Percentiles rank a stretch among this genome's conserved stretches.
Evolutionary conservation across 2,329 filamentous ascomycete species (phyloP).

Genomic region (Neopestalotiopsis rosae): DNA sequence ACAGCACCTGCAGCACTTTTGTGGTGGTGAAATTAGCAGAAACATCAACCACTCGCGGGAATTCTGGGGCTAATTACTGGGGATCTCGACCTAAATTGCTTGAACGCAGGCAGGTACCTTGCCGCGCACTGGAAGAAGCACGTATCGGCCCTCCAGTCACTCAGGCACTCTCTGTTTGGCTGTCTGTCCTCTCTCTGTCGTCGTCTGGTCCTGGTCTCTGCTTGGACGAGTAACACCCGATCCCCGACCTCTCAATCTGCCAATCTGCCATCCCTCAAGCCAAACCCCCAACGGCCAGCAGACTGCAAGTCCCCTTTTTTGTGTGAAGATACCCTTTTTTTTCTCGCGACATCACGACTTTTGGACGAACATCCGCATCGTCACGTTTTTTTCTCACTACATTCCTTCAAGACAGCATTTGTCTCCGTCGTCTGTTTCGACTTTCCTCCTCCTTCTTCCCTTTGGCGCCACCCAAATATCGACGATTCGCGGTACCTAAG

Average conservation of each 20-base stretch:
- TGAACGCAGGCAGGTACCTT: slow-evolving; percentile 2
- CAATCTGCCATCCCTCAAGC: slow-evolving; percentile 11
- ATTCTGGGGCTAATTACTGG: slow-evolving; percentile 4
- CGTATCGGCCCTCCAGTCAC: background rate
- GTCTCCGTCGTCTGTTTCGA: background rate
- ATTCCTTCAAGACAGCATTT: slow-evolving; percentile 1
- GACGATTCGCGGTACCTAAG: background rate
- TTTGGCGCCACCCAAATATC: background rate
- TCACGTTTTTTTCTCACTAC: slow-evolving; percentile 8
- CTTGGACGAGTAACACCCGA: background rate
- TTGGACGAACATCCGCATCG: slow-evolving; percentile 17
- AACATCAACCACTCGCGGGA: slow-evolving; percentile 8
- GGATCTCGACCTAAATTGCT: background rate
- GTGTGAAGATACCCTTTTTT: slow-evolving; percentile 19
- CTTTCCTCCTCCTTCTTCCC: background rate
- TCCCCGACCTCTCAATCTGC: slow-evolving; percentile 17
- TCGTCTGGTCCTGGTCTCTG: background rate
- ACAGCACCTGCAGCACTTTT: slow-evolving; percentile 16
- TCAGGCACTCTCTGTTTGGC: background rate
- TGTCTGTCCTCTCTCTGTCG: background rate
- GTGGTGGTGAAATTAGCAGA: slow-evolving; percentile 16
- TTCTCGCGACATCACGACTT: slow-evolving; percentile 17
- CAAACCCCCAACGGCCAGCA: slow-evolving; percentile 13
- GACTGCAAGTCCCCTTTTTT: slow-evolving; percentile 21
- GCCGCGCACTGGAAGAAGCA: background rate